A percentile compares a stretch with the other conserved stretches of the same genome.
Conservation (phyloP, 1,139 yeast species). For the Geotrichum candidum region DNA sequence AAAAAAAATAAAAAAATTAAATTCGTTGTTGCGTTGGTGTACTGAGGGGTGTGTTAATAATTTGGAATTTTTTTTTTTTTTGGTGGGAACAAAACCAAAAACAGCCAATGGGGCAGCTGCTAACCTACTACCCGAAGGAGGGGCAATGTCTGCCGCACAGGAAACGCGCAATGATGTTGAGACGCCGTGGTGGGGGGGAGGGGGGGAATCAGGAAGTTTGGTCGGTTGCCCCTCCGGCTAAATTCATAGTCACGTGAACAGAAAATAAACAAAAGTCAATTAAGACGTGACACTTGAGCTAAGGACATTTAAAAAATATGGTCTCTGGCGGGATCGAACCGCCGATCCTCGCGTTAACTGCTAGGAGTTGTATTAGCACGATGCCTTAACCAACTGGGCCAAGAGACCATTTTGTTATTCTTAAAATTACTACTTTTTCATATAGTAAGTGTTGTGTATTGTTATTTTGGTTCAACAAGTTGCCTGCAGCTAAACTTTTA, state of each 20-base stretch:
- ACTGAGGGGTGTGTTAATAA: background rate
- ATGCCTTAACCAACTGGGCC: slow-evolving; percentile 19
- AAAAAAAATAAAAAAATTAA: no score
- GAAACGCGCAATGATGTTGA: background rate
- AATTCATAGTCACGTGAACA: background rate
- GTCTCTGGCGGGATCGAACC: slow-evolving; percentile 16
- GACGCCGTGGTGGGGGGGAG: background rate
- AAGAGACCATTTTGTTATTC: slow-evolving; percentile 10
- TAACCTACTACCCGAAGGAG: background rate
- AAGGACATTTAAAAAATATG: slow-evolving; percentile 2
- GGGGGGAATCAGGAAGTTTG: background rate
- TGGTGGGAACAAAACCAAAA: background rate
- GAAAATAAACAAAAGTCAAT: no score
- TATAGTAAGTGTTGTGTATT: no score
- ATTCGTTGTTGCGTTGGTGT: background rate
- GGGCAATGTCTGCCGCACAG: background rate
- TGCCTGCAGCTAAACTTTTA: no score
- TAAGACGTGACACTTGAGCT: background rate
- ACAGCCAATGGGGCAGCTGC: background rate
- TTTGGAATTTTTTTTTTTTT: no score
- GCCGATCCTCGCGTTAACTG: no score
- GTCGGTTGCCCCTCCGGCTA: background rate
- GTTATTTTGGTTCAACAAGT: no score
- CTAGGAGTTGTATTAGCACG: no score
- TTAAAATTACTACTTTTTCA: no score